Conservation (phyloP, 768 basidiomycete species). For the Pleurotus tuoliensis region DNA sequence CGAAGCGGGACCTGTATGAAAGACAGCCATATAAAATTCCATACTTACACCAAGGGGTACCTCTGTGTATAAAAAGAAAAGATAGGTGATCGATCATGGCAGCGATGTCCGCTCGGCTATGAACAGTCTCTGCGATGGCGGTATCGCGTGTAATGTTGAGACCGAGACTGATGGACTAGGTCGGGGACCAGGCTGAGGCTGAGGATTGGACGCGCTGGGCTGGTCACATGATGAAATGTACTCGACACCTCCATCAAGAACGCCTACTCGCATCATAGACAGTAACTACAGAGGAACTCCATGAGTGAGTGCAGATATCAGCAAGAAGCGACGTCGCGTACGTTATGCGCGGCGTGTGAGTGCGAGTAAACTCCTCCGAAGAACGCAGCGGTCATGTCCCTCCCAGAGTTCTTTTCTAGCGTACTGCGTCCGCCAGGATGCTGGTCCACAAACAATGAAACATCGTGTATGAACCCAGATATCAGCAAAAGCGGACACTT, state of each 20-base stretch:
- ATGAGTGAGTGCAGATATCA: not conserved
- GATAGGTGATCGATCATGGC: no score
- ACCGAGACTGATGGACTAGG: not conserved
- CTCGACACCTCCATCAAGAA: conserved; percentile 63
- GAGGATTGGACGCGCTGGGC: no score
- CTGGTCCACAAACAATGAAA: conserved; percentile 63
- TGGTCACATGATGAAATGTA: conserved; percentile 13
- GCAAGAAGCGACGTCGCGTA: conserved; percentile 25
- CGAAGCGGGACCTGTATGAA: no score
- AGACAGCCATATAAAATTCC: no score
- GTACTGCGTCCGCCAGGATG: conserved; percentile 76
- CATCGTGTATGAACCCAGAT: conserved; percentile 86
- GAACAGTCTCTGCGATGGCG: conserved; percentile 42
- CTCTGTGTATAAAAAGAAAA: no score
- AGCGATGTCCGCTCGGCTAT: conserved; percentile 24
- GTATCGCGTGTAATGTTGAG: conserved; percentile 33
- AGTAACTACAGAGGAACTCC: conserved; percentile 42
- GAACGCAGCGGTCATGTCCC: conserved; percentile 81
- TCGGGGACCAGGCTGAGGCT: no score
- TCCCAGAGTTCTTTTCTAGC: conserved; percentile 61
- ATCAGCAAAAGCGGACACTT: conserved; percentile 65
- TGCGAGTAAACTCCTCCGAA: conserved; percentile 83
- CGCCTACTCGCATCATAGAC: conserved; percentile 74
- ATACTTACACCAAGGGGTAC: no score
- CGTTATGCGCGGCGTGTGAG: conserved; percentile 80